Percentiles rank a stretch among this genome's conserved stretches.
Evolutionary conservation across 169 alveolate genomes (phyloP).

Genomic region (Plasmodium coatneyi): DNA sequence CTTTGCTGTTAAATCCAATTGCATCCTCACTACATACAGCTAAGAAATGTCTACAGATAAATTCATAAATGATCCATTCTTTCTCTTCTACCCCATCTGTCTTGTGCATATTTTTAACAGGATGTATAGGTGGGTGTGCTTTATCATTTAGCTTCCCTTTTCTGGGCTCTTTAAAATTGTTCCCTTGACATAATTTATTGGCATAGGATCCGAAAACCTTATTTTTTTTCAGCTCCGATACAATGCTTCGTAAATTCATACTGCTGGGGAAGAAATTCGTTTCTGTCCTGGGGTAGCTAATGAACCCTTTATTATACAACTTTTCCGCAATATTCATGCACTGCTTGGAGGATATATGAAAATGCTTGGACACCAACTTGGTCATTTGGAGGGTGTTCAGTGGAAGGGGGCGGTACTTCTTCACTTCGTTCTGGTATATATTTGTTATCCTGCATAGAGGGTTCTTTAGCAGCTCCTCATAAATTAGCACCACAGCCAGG

Average conservation of each 20-base stretch:
- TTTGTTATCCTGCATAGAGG: conserved; percentile 55
- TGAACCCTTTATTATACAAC: conserved; percentile 93
- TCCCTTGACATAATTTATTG: conserved; percentile 62
- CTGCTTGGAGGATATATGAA: conserved; percentile 89
- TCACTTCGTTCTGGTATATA: conserved; percentile 68
- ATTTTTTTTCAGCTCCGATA: conserved; percentile 83
- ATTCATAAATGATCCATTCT: conserved; percentile 87
- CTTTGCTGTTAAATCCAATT: conserved; percentile 85
- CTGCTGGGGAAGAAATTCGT: conserved; percentile 95
- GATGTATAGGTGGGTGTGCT: conserved; percentile 99
- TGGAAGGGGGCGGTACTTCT: conserved; percentile 90
- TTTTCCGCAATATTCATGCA: conserved; percentile 97
- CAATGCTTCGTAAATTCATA: conserved; percentile 88
- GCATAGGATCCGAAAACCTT: conserved; percentile 94
- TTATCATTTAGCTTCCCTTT: conserved; percentile 95
- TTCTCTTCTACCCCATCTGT: conserved; percentile 81
- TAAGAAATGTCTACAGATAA: conserved; percentile 86
- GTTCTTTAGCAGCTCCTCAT: conserved; percentile 49
- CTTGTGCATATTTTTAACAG: conserved; percentile 93
- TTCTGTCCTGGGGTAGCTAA: conserved; percentile 99
- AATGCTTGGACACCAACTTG: conserved; percentile 91
- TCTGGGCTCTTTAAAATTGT: conserved; percentile 80
- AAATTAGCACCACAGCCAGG: conserved; percentile 54
- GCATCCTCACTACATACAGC: conserved; percentile 89
- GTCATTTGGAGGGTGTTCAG: conserved; percentile 94